These are phyloP conservation scores for Penicillium steckii DNA, from an alignment of 495 filamentous ascomycete genomes.

Conservation along the genomic window DNA sequence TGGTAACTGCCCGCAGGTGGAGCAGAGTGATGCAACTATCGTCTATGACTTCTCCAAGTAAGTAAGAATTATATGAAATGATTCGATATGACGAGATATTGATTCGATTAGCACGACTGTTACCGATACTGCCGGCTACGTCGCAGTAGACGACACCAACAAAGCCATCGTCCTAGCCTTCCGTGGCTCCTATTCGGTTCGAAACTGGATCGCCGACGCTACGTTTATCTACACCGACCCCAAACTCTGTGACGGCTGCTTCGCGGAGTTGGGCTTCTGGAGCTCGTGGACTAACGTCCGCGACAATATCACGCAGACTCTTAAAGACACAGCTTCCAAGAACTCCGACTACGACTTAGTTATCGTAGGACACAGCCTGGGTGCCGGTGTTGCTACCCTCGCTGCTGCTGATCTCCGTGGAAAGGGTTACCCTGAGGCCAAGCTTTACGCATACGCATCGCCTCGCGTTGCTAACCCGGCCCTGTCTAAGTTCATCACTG, in stretches of 20 bases:
- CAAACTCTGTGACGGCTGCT: constrained; percentile 47
- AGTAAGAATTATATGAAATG: constrained; percentile 9
- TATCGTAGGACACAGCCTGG: constrained; percentile 63
- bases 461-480: constrained; percentile 59
- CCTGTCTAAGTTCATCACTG: constrained; percentile 52
- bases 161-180: constrained; percentile 62
- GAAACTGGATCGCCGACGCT: constrained; percentile 65
- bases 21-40: constrained; percentile 50
- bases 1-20: constrained; percentile 56
- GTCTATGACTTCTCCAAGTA: constrained; percentile 59
- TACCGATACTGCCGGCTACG: constrained; percentile 63
- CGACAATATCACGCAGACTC: constrained; percentile 31
- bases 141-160: constrained; percentile 60
- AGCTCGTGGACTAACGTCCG: constrained; percentile 46
- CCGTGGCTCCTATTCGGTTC: constrained; percentile 60
- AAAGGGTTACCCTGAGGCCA: constrained; percentile 30
- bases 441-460: constrained; percentile 65
- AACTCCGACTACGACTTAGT: constrained; percentile 53
- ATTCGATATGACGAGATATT: constrained; percentile 3
- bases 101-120: constrained; percentile 41
- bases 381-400: constrained; percentile 59
- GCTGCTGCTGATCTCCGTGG: constrained; percentile 57
- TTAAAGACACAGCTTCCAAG: constrained; percentile 26
- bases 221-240: constrained; percentile 37
- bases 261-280: constrained; percentile 54